Conservation (phyloP, 2,329 filamentous ascomycete species). For the Dothiorella sarmentorum region DNA sequence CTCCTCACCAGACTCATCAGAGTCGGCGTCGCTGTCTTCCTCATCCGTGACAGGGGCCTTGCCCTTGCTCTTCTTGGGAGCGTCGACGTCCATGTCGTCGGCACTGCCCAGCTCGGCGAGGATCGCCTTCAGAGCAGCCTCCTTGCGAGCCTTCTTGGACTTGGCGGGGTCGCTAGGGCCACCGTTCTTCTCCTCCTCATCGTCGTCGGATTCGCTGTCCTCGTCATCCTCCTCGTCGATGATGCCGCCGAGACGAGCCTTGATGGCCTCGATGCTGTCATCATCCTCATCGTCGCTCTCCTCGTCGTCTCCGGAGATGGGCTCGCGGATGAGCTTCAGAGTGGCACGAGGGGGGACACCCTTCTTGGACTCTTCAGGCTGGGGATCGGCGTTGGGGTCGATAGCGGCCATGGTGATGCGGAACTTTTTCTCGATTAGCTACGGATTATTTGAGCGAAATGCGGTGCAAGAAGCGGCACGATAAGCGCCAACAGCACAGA, state of each 20-base stretch:
- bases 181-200: slow-evolving; percentile 71
- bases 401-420: slow-evolving; percentile 98
- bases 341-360: slow-evolving; percentile 65
- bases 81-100: slow-evolving; percentile 71
- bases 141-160: slow-evolving; percentile 80
- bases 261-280: slow-evolving; percentile 41
- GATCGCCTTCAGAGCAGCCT: slow-evolving; percentile 73
- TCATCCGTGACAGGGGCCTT: slow-evolving; percentile 60
- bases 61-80: slow-evolving; percentile 55
- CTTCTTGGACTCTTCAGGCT: slow-evolving; percentile 43
- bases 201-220: slow-evolving; percentile 42
- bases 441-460: not conserved
- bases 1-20: slow-evolving; percentile 47
- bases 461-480: slow-evolving; percentile 11
- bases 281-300: slow-evolving; percentile 59
- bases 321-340: slow-evolving; percentile 81
- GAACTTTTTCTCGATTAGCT: slow-evolving; percentile 58
- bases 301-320: slow-evolving; percentile 56
- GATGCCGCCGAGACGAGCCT: slow-evolving; percentile 35
- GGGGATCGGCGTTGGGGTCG: slow-evolving; percentile 72
- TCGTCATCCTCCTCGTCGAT: slow-evolving; percentile 37
- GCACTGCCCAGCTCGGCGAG: slow-evolving; percentile 66
- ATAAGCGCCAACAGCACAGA: not conserved
- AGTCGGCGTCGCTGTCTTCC: slow-evolving; percentile 57
- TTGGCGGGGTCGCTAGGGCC: slow-evolving; percentile 89